Base-by-base conservation (phyloP, 495 filamentous ascomycete species). In the Peziza echinospora region DNA sequence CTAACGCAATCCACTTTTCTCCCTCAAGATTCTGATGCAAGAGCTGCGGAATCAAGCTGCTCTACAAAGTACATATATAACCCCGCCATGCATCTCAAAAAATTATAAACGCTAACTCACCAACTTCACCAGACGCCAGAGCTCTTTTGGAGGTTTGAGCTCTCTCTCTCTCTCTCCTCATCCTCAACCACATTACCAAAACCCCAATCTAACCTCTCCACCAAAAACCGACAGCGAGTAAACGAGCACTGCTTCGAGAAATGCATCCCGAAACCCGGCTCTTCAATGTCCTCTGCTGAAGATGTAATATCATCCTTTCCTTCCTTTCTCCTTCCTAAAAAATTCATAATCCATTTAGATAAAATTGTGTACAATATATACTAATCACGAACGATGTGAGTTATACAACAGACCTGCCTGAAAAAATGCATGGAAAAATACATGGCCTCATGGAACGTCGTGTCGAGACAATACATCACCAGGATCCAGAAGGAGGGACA, bases 351-450 rank as follows among this genome's bases (percentile, higher is more conserved):
- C 8, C 26, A 34, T 34, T 8, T 8, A 8, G 26, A n/a, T n/a
- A n/a, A 8, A 34, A 34, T 8, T 8, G 8, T 34, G 26, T 8
- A 34, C 8, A 34, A 8, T 8, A n/a, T 8, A 34, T 8, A n/a
- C 26, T 34, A n/a, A 34, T 34, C 8, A n/a, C 26, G 26, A n/a
- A 34, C 8, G 8, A 8, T n/a, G 26, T n/a, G n/a, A 34, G 8
- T n/a, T 8, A 8, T 5, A 25, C 9, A 24, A 52, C 61, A 69
- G 62, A 67, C 71, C 40, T 97, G 89, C 71, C 71, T 87, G 49
- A 79, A 78, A 5, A 65, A 69, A 50, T 97, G 89, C 68, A 89
- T 93, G 80, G 83, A 94, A 61, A 97, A 97, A 67, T 97, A 97
- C 68, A 92, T 94, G 71, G 64, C 69, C 21, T 72, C 82, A 25